Conservation (phyloP, 352 stramenopile species). For the Phytophthora pistaciae region DNA sequence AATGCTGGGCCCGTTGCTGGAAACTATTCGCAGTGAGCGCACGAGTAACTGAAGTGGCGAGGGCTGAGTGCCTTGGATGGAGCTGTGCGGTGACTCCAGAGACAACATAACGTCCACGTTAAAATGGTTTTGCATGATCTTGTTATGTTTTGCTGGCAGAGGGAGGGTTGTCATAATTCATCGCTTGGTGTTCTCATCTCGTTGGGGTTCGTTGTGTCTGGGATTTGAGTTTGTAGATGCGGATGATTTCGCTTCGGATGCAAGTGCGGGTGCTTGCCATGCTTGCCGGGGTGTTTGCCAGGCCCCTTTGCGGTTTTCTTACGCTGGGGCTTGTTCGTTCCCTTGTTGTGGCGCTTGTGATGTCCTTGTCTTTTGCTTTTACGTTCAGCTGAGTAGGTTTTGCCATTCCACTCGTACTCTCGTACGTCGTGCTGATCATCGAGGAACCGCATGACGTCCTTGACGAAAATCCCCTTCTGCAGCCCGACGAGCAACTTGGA, state of each 20-base stretch:
- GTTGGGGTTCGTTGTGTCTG: conserved; percentile 1
- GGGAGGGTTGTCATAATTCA: conserved; percentile 42
- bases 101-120: not conserved
- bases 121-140: conserved; percentile 6
- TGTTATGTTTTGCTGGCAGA: not conserved
- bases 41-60: conserved; percentile 35
- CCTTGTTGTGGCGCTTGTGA: conserved; percentile 20
- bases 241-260: conserved; percentile 1
- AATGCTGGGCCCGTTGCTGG: conserved; percentile 63
- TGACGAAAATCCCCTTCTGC: conserved; percentile 63
- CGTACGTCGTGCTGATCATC: conserved; percentile 57
- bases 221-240: conserved; percentile 1
- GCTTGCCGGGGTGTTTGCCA: conserved; percentile 12
- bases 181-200: conserved; percentile 17
- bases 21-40: conserved; percentile 73
- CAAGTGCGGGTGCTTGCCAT: not conserved
- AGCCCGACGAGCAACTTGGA: conserved; percentile 69
- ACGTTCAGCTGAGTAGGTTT: conserved; percentile 34
- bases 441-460: conserved; percentile 62
- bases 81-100: conserved; percentile 6
- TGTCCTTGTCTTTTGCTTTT: conserved; percentile 7
- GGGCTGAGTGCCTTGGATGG: conserved; percentile 4
- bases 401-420: conserved; percentile 75
- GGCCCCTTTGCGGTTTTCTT: conserved; percentile 9
- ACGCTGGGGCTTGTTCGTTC: conserved; percentile 7